These are phyloP conservation scores for Paralagenidium karlingii DNA, from an alignment of 352 stramenopile species.

Conservation along the genomic window DNA sequence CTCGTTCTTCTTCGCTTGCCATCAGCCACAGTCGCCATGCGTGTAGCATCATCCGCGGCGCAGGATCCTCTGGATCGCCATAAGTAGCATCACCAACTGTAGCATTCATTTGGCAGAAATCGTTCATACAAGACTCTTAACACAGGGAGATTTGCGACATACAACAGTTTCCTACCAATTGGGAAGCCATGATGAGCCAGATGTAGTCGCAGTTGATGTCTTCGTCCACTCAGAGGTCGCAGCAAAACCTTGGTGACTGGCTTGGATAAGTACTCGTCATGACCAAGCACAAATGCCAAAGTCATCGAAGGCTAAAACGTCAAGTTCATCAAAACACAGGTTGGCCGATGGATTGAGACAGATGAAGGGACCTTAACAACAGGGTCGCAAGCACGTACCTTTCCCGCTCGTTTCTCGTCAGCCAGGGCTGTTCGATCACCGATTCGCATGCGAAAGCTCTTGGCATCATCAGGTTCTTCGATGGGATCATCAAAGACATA, in stretches of 20 bases:
- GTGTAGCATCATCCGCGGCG: slow-evolving; percentile 77
- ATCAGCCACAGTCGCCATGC: slow-evolving; percentile 72
- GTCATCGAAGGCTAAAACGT: slow-evolving; percentile 55
- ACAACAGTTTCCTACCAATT: slow-evolving; percentile 17
- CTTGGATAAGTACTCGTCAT: slow-evolving; percentile 31
- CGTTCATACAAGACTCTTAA: background rate
- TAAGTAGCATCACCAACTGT: slow-evolving; percentile 74
- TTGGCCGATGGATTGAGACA: no score
- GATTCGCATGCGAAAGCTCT: slow-evolving; percentile 61
- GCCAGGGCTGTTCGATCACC: slow-evolving; percentile 11
- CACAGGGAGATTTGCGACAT: background rate
- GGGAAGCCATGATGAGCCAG: slow-evolving; percentile 58
- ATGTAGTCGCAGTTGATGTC: slow-evolving; percentile 79
- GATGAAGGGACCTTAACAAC: no score
- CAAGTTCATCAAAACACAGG: no score
- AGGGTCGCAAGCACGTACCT: no score
- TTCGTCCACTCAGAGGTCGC: slow-evolving; percentile 56
- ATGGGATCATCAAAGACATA: slow-evolving; percentile 75
- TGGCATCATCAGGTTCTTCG: slow-evolving; percentile 28
- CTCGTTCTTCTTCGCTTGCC: slow-evolving; percentile 20
- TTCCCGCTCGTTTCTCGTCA: slow-evolving; percentile 15
- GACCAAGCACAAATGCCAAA: slow-evolving; percentile 63
- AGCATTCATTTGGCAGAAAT: background rate
- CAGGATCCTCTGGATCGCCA: slow-evolving; percentile 32
- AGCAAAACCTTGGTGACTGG: slow-evolving; percentile 76